phyloP scores from a whole-genome alignment of 805 yeast species.

The Suhomyces xylopsoci region DNA sequence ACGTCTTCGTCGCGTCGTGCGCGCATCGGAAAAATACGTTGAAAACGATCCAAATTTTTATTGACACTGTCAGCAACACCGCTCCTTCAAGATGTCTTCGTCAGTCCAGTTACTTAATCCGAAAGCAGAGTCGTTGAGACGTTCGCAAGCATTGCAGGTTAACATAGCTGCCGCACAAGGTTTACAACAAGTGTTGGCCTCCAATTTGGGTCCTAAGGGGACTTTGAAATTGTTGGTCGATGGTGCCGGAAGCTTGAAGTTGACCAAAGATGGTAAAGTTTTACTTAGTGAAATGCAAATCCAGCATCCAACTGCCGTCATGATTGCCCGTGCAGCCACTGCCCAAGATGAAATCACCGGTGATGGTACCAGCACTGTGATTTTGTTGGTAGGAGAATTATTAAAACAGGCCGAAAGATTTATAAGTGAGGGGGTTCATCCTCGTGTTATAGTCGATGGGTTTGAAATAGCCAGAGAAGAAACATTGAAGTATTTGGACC shows the following conservation, averaged over 20 bases:
- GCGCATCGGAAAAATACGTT: conserved; percentile 5
- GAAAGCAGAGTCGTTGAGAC: conserved; percentile 94
- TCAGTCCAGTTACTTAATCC: conserved; percentile 90
- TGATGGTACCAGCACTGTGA: conserved; percentile 97
- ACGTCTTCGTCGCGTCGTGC: conserved; percentile 1
- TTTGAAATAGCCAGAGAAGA: conserved; percentile 86
- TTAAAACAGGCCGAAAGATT: conserved; percentile 92
- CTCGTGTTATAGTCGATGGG: conserved; percentile 91
- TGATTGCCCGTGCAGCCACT: conserved; percentile 89
- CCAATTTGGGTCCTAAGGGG: conserved; percentile 96
- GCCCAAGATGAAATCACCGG: conserved; percentile 99
- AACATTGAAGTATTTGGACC: conserved; percentile 64
- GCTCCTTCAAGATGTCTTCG: conserved; percentile 39
- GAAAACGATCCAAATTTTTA: conserved; percentile 3
- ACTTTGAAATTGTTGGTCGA: conserved; percentile 95
- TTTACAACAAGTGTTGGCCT: conserved; percentile 83
- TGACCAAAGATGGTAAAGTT: conserved; percentile 96
- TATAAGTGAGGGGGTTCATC: conserved; percentile 92
- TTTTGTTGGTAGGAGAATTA: conserved; percentile 88
- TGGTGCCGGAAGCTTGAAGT: conserved; percentile 92
- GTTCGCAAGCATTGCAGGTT: conserved; percentile 93
- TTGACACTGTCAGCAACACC: background rate
- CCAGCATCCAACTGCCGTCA: conserved; percentile 49
- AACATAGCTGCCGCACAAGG: conserved; percentile 97
- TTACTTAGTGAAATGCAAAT: conserved; percentile 94